A percentile compares a stretch with the other conserved stretches of the same genome.
Evolutionary conservation across 306 rosid species (phyloP).

Genomic region (Prunus dulcis): DNA sequence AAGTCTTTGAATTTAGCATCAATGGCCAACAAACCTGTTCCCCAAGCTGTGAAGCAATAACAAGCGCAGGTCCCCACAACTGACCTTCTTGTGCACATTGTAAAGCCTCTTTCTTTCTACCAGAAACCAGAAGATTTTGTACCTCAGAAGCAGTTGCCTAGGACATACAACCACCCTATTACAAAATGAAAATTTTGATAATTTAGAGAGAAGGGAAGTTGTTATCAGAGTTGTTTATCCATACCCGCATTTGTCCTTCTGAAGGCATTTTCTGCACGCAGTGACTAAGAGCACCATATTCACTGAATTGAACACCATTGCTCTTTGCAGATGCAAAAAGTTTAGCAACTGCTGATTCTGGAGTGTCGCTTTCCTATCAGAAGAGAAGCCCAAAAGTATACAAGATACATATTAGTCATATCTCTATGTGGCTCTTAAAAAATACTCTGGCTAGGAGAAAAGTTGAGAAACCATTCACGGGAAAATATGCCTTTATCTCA

Average conservation of each 20-base stretch:
- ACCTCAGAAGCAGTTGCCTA: conserved; percentile 91
- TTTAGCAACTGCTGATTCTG: conserved; percentile 75
- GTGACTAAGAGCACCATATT: conserved; percentile 47
- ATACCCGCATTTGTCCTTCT: conserved; percentile 70
- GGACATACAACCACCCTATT: conserved; percentile 30
- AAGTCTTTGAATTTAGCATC: conserved; percentile 1
- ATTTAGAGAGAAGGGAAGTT: conserved; percentile 1
- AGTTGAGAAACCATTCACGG: background rate
- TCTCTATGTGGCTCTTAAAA: background rate
- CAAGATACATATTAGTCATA: conserved; percentile 2
- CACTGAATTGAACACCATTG: conserved; percentile 39
- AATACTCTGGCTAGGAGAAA: background rate
- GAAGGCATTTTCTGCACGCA: conserved; percentile 79
- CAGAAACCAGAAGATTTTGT: conserved; percentile 81
- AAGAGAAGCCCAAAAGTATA: conserved; percentile 19
- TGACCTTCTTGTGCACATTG: conserved; percentile 92
- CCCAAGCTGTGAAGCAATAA: conserved; percentile 92
- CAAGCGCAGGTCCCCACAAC: conserved; percentile 98
- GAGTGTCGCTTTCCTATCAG: conserved; percentile 71
- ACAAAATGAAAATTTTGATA: conserved; percentile 9
- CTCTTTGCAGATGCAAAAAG: conserved; percentile 74
- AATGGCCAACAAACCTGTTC: conserved; percentile 57
- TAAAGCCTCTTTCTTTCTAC: conserved; percentile 86
- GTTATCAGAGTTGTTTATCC: conserved; percentile 10
- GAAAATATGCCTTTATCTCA: background rate